Conservation (phyloP, 2,329 filamentous ascomycete genomes). For the Pseudopyricularia javanii region DNA sequence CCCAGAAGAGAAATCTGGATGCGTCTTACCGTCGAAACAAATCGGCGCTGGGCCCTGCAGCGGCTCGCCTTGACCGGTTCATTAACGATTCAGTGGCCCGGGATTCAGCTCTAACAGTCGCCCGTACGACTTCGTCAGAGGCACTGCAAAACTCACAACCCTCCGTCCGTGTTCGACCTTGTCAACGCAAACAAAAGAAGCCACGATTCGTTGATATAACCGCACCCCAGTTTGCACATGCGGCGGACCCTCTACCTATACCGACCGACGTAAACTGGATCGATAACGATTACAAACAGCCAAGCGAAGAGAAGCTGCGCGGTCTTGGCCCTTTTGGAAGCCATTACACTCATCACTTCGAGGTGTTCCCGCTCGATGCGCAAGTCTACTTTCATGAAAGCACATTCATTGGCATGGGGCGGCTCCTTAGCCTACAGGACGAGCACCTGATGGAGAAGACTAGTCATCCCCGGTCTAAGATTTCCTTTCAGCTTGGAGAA, state of each 20-base stretch:
- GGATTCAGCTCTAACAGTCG: background rate
- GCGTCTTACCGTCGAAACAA: constrained; percentile 32
- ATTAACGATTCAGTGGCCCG: constrained; percentile 1
- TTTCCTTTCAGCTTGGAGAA: constrained; percentile 32
- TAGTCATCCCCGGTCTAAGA: constrained; percentile 15
- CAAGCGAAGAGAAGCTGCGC: constrained; percentile 25
- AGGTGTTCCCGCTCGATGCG: constrained; percentile 43
- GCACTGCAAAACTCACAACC: background rate
- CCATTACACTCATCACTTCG: constrained; percentile 49
- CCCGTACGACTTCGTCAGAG: background rate
- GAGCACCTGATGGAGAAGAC: constrained; percentile 13
- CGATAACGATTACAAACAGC: constrained; percentile 9
- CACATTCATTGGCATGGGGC: constrained; percentile 45
- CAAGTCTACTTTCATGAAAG: constrained; percentile 47
- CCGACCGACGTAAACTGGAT: constrained; percentile 9
- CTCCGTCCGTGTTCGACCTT: constrained; percentile 11
- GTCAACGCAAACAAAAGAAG: constrained; percentile 28
- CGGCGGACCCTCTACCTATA: constrained; percentile 35
- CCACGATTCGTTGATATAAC: constrained; percentile 34
- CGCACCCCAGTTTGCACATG: constrained; percentile 39
- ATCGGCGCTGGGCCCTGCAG: constrained; percentile 9
- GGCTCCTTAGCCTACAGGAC: constrained; percentile 26
- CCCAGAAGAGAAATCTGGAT: constrained; percentile 42
- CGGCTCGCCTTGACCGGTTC: constrained; percentile 23
- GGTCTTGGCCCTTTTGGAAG: constrained; percentile 50